Evolutionary conservation across 768 basidiomycete genomes (phyloP).

Genomic region (Boletus vermiculosoides): DNA sequence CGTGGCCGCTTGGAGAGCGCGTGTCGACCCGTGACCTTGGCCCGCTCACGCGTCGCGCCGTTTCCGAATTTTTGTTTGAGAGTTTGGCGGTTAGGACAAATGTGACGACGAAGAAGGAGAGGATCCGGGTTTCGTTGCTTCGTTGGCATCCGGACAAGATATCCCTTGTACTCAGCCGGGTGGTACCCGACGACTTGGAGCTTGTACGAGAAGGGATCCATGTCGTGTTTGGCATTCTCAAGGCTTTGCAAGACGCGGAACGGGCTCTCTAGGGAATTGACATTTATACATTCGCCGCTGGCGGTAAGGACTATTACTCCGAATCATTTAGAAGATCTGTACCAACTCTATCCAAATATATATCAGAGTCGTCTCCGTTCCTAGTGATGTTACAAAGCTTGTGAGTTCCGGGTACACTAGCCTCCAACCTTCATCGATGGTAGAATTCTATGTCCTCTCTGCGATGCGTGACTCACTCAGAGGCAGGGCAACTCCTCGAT

Average conservation of each 20-base stretch:
- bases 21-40: conserved; percentile 20
- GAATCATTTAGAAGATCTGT: background rate
- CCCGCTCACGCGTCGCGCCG: conserved; percentile 37
- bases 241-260: conserved; percentile 33
- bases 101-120: conserved; percentile 46
- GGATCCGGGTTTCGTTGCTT: conserved; percentile 57
- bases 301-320: conserved; percentile 4
- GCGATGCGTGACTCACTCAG: background rate
- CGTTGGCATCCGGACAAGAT: conserved; percentile 73
- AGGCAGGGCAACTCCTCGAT: background rate
- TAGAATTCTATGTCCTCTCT: background rate
- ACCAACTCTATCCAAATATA: background rate
- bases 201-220: conserved; percentile 47
- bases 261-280: conserved; percentile 11
- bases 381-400: no score
- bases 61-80: conserved; percentile 53
- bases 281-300: conserved; percentile 3
- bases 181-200: conserved; percentile 44
- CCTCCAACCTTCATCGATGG: no score
- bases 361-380: background rate
- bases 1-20: conserved; percentile 52
- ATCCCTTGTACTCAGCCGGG: conserved; percentile 41
- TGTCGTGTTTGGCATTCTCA: conserved; percentile 39
- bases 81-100: conserved; percentile 42
- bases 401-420: no score